A percentile compares a stretch with the other conserved stretches of the same genome.
phyloP scores from a whole-genome alignment of 2,329 filamentous ascomycete species.

The Apiospora malaysiana region DNA sequence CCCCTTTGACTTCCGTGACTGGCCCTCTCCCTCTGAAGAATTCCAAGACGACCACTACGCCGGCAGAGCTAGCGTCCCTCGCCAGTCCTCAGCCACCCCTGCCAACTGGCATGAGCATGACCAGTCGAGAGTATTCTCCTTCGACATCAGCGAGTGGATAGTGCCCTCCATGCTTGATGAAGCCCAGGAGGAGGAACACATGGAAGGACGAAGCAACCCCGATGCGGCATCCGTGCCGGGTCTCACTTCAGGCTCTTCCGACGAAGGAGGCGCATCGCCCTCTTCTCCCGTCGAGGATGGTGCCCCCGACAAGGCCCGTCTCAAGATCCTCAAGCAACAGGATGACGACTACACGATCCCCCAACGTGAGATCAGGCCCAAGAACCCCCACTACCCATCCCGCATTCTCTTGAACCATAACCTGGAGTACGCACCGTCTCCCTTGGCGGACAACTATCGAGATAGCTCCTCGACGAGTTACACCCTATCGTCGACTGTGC shows the following conservation, averaged over 20 bases:
- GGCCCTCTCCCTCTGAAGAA: conserved; percentile 16
- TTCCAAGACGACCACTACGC: conserved; percentile 7
- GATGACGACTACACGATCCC: conserved; percentile 41
- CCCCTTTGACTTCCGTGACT: conserved; percentile 21
- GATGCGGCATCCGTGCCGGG: conserved; percentile 40
- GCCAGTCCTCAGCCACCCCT: conserved; percentile 2
- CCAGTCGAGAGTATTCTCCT: conserved; percentile 18
- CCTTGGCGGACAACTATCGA: conserved; percentile 2
- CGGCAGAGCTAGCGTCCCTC: conserved; percentile 11
- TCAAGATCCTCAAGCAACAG: conserved; percentile 34
- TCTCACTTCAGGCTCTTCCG: conserved; percentile 40
- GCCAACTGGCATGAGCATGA: conserved; percentile 17
- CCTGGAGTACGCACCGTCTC: not conserved
- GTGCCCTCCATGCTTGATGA: conserved; percentile 17
- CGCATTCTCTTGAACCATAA: conserved; percentile 8
- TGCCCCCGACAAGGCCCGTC: conserved; percentile 26
- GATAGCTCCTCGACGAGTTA: not conserved
- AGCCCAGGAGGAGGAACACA: conserved; percentile 28
- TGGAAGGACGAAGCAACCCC: conserved; percentile 38
- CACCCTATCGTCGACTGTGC: not conserved
- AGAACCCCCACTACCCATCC: conserved; percentile 26
- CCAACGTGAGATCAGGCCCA: conserved; percentile 38
- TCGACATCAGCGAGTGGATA: conserved; percentile 22
- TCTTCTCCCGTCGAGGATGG: conserved; percentile 35
- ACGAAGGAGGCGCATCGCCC: conserved; percentile 40